Base-by-base conservation (phyloP, 139 green algal species). In the Pedinophyceae sp. region DNA sequence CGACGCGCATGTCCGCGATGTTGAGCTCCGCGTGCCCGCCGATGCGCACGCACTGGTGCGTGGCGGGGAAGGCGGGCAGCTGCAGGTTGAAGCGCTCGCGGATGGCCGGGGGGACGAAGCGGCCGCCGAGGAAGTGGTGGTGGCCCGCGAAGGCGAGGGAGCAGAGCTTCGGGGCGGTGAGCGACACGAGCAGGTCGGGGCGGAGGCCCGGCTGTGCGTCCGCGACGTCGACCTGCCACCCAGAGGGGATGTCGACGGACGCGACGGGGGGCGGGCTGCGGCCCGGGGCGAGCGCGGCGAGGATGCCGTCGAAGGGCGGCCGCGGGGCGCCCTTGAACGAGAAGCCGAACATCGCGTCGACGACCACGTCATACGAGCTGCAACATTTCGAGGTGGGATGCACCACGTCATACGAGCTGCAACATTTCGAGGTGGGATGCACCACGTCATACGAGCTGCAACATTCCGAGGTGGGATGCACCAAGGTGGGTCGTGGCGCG, bases 331-430 rank as follows among this genome's bases (percentile, higher is more conserved):
- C 88, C n/a, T 68, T 78, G 73, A 97, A 97, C 59, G 75, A 87
- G 69, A 98, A 98, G 2, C 90, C 90, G 72, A 98, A 97, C 54
- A 98, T 64, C 7, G 84, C 83, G 58, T 98, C 90, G n/a, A 98
- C 34, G 5, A 94, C 72, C 2, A 96, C 54, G 55, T 94, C 79
- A 27, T 30, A 73, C 3, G 45, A n/a, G n/a, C n/a, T n/a, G n/a
- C n/a, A n/a, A n/a, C n/a, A n/a, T n/a, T n/a, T n/a, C n/a, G n/a
- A n/a, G n/a, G n/a, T n/a, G n/a, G n/a, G n/a, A n/a, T n/a, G n/a
- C n/a, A 94, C 72, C 2, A 96, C 54, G 55, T 94, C 79, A 27
- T 30, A 73, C 3, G 45, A n/a, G n/a, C n/a, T n/a, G n/a, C n/a
- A n/a, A n/a, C n/a, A n/a, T n/a, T n/a, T n/a, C n/a, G n/a, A n/a